Evolutionary conservation across 805 yeast species (phyloP).

Genomic region (Millerago galiae): DNA sequence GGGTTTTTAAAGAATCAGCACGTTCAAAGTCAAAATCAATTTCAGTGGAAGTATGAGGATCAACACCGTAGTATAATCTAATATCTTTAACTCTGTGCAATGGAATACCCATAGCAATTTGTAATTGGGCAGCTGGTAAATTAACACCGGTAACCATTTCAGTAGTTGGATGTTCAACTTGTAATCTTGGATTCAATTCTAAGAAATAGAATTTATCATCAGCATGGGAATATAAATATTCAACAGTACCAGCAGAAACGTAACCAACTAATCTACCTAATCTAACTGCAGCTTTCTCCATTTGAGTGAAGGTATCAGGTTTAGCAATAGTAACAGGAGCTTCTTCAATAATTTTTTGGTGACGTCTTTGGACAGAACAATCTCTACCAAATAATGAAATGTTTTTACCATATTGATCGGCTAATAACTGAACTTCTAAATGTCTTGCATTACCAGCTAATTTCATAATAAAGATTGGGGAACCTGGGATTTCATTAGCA

Average conservation of each 20-base stretch:
- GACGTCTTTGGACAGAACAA: slow-evolving; percentile 99
- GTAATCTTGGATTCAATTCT: slow-evolving; percentile 96
- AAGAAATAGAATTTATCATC: slow-evolving; percentile 94
- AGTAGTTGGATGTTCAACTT: slow-evolving; percentile 99
- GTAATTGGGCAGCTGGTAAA: slow-evolving; percentile 96
- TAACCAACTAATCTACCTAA: slow-evolving; percentile 95
- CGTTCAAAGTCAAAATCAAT: slow-evolving; percentile 86
- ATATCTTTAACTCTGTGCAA: slow-evolving; percentile 92
- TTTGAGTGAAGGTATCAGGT: slow-evolving; percentile 72
- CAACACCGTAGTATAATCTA: slow-evolving; percentile 88
- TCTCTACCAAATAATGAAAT: slow-evolving; percentile 97
- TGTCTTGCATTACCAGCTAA: slow-evolving; percentile 97
- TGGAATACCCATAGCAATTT: slow-evolving; percentile 99
- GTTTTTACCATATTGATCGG: slow-evolving; percentile 97
- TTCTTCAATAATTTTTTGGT: slow-evolving; percentile 97
- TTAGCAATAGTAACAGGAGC: slow-evolving; percentile 97
- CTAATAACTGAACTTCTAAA: slow-evolving; percentile 93
- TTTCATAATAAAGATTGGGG: slow-evolving; percentile 97
- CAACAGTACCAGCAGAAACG: slow-evolving; percentile 99
- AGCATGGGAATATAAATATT: slow-evolving; percentile 87
- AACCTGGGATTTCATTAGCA: slow-evolving; percentile 96
- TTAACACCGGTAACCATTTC: slow-evolving; percentile 99
- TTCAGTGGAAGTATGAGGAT: slow-evolving; percentile 85
- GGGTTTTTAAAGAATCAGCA: slow-evolving; percentile 65
- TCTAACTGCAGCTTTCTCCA: slow-evolving; percentile 98